Conservation (phyloP, 345 rosid species). For the Lagerstroemia speciosa region DNA sequence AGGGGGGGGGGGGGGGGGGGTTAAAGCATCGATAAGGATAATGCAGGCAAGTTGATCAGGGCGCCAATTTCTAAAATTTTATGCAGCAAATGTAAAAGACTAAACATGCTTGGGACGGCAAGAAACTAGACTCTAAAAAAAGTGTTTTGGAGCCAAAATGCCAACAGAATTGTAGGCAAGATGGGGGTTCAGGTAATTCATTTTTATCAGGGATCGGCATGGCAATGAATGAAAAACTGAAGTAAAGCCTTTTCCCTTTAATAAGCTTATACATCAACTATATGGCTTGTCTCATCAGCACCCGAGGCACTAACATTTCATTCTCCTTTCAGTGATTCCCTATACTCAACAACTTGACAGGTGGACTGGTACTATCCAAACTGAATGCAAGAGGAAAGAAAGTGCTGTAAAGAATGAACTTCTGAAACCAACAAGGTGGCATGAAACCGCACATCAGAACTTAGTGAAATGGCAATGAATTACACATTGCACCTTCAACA, state of each 20-base stretch:
- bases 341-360: background rate
- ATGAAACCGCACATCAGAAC: background rate
- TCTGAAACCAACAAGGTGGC: background rate
- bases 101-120: background rate
- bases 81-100: background rate
- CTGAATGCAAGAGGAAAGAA: background rate
- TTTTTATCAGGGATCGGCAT: too few species aligned
- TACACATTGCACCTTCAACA: conserved; percentile 40
- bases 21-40: background rate
- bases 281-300: conserved; percentile 27
- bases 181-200: too few species aligned
- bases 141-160: background rate
- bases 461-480: background rate
- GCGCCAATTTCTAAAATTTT: background rate
- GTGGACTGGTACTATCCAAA: background rate
- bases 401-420: background rate
- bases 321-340: background rate
- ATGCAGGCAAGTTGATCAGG: too few species aligned
- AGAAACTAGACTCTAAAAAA: background rate
- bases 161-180: background rate
- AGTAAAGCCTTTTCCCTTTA: background rate
- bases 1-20: background rate
- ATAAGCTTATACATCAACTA: background rate
- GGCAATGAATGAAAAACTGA: background rate
- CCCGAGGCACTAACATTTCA: conserved; percentile 20